A percentile compares a stretch with the other conserved stretches of the same genome.
Evolutionary conservation across 1,284 basidiomycete genomes (phyloP).

Genomic region (Vanrija humicola): DNA sequence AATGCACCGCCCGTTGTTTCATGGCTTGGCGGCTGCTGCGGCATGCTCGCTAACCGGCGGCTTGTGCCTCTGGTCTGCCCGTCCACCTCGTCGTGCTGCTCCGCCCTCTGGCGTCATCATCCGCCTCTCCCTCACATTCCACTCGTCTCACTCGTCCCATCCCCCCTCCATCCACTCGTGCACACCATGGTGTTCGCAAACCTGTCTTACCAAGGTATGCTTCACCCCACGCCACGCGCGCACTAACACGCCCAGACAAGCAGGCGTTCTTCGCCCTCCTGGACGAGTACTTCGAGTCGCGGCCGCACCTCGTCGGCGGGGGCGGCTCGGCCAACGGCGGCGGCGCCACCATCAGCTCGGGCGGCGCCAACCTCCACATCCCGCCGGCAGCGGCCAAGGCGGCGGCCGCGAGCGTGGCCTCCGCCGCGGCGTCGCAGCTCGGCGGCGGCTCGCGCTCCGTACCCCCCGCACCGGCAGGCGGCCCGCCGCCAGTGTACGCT

Average conservation of each 20-base stretch:
- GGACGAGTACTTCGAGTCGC: conserved; percentile 46
- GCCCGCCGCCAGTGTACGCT: background rate
- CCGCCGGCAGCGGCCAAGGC: background rate
- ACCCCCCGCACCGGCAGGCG: background rate
- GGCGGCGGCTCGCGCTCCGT: background rate
- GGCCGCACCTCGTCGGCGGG: conserved; percentile 29
- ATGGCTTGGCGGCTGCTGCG: no score
- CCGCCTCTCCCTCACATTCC: no score
- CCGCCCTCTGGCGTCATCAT: no score
- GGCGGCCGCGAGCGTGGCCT: background rate
- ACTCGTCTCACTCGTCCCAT: no score
- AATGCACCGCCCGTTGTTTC: background rate
- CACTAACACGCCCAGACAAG: conserved; percentile 14
- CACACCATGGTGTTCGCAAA: conserved; percentile 24
- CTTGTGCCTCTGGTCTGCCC: no score
- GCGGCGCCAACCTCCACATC: background rate
- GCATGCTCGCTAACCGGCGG: no score
- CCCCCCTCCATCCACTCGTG: background rate
- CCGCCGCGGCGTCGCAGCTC: background rate
- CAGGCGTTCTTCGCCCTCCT: conserved; percentile 45
- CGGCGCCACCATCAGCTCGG: background rate
- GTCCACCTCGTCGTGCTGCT: no score
- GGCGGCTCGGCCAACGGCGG: background rate
- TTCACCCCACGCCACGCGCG: background rate
- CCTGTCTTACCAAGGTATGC: conserved; percentile 30